Conservation (phyloP, 2,329 filamentous ascomycete species). For the Davidsoniella virescens region DNA sequence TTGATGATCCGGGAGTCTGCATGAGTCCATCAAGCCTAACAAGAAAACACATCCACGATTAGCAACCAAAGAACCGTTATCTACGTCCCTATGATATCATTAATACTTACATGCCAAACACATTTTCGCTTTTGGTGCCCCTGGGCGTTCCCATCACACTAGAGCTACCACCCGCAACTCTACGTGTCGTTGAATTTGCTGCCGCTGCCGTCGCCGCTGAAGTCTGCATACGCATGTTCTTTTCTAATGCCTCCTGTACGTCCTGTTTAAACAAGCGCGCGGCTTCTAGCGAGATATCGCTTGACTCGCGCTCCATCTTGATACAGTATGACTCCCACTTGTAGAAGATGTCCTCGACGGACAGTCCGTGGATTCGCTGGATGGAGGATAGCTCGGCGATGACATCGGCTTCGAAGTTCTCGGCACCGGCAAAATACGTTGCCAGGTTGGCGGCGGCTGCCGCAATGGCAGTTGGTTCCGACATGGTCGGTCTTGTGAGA, state of each 20-base stretch:
- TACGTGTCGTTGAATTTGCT: slow-evolving; percentile 28
- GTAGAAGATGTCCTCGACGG: slow-evolving; percentile 78
- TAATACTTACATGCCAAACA: slow-evolving; percentile 57
- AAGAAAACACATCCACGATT: background rate
- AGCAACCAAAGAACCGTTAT: background rate
- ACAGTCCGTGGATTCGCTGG: slow-evolving; percentile 65
- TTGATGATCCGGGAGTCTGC: slow-evolving; percentile 32
- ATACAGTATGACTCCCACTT: slow-evolving; percentile 99
- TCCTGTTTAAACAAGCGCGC: slow-evolving; percentile 71
- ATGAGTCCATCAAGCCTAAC: slow-evolving; percentile 44
- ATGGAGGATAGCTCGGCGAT: slow-evolving; percentile 71
- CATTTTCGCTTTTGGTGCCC: slow-evolving; percentile 41
- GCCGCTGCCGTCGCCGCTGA: background rate
- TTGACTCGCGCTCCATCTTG: slow-evolving; percentile 74
- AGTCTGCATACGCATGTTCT: slow-evolving; percentile 41
- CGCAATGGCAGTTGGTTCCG: slow-evolving; percentile 2
- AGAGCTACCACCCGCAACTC: slow-evolving; percentile 41
- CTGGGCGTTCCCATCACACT: slow-evolving; percentile 47
- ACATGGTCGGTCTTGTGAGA: slow-evolving; percentile 2
- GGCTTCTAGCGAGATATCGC: slow-evolving; percentile 47
- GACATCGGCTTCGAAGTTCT: slow-evolving; percentile 59
- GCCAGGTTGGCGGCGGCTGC: slow-evolving; percentile 22
- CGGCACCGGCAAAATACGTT: slow-evolving; percentile 36
- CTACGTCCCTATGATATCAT: background rate
- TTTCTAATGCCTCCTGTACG: slow-evolving; percentile 69